These are phyloP conservation scores for Emergomyces orientalis DNA, from an alignment of 2,329 filamentous ascomycete species.

Conservation along the genomic window DNA sequence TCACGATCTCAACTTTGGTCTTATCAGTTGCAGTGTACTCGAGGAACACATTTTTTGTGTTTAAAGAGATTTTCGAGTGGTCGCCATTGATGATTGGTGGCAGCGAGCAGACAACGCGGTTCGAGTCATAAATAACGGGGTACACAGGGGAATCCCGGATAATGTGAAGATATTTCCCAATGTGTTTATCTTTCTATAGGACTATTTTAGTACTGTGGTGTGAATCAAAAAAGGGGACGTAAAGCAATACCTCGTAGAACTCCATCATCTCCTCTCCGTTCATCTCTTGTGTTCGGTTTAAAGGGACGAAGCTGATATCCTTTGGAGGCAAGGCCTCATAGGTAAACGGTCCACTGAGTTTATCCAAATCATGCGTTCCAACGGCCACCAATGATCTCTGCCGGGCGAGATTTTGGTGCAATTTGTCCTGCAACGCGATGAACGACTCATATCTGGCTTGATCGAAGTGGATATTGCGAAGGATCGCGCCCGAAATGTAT, in stretches of 20 bases:
- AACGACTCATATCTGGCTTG: conserved; percentile 90
- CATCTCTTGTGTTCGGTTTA: conserved; percentile 89
- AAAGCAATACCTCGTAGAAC: conserved; percentile 63
- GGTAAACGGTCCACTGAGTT: conserved; percentile 85
- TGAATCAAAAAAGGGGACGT: not conserved
- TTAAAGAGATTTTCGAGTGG: conserved; percentile 86
- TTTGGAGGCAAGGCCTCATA: conserved; percentile 90
- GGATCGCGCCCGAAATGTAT: conserved; percentile 78
- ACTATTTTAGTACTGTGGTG: conserved; percentile 4
- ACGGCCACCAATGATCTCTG: conserved; percentile 93
- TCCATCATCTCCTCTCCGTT: conserved; percentile 80
- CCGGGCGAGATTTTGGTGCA: conserved; percentile 90
- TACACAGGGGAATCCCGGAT: conserved; percentile 90
- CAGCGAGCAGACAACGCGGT: conserved; percentile 78
- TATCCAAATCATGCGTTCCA: conserved; percentile 93
- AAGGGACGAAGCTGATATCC: conserved; percentile 78
- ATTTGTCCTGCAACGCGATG: conserved; percentile 94
- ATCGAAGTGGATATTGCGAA: conserved; percentile 86
- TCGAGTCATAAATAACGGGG: conserved; percentile 87
- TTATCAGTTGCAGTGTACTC: conserved; percentile 93
- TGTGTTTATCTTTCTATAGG: conserved; percentile 67
- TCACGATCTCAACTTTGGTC: conserved; percentile 93
- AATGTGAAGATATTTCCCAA: conserved; percentile 85
- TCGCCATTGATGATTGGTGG: conserved; percentile 97
- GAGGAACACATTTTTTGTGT: conserved; percentile 91